Percentiles rank a stretch among this genome's conserved stretches.
These are phyloP conservation scores for Ceratocystis destructans DNA, from an alignment of 2,329 filamentous ascomycete genomes.

Conservation along the genomic window DNA sequence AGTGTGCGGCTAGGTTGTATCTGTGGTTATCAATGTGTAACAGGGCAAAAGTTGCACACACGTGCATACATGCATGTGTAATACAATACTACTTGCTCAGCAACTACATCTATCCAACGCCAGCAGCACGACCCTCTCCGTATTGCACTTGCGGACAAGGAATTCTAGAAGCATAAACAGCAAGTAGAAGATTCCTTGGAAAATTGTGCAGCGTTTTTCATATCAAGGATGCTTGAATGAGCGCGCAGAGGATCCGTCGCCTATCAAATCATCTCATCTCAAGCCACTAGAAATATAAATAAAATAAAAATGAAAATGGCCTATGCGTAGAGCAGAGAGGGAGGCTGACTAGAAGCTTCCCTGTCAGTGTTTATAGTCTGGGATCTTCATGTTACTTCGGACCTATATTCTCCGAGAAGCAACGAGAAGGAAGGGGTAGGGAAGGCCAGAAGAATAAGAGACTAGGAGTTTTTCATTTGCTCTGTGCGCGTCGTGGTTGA, in stretches of 20 bases:
- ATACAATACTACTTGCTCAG: background rate
- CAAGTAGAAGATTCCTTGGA: background rate
- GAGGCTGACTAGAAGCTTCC: conserved; percentile 1
- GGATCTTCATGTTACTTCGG: conserved; percentile 3
- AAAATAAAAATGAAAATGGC: background rate
- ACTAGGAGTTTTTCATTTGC: background rate
- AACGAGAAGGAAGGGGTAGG: background rate
- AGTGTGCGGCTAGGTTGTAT: background rate
- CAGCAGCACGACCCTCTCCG: background rate
- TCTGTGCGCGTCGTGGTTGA: background rate
- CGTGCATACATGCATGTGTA: background rate
- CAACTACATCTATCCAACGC: background rate
- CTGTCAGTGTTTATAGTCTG: background rate
- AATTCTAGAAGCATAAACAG: background rate
- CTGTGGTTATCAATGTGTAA: background rate
- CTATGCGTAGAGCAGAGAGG: background rate
- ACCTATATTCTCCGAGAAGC: conserved; percentile 5
- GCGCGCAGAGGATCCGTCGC: conserved; percentile 7
- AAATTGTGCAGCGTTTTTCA: background rate
- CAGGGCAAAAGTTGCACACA: background rate
- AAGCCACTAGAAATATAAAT: background rate
- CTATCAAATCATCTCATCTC: conserved; percentile 16
- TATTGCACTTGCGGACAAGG: background rate
- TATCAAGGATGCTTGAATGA: background rate
- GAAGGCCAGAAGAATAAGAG: background rate